Evolutionary conservation across 306 rosid genomes (phyloP).

Genomic region (Ziziphus jujuba): DNA sequence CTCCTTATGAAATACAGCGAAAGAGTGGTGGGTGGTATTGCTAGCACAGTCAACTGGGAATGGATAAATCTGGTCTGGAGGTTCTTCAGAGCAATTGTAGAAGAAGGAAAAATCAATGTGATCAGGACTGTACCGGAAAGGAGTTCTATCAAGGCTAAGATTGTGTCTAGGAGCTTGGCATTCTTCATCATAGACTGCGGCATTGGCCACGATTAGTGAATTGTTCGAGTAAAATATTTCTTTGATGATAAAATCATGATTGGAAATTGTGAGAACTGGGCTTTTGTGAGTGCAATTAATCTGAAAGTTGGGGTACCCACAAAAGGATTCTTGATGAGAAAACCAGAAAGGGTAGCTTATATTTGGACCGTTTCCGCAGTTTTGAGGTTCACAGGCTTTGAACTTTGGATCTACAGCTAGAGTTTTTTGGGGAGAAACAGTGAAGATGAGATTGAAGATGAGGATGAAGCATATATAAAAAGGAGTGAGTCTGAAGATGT

Average conservation of each 20-base stretch:
- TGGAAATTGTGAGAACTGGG: constrained; percentile 51
- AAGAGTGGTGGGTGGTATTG: constrained; percentile 46
- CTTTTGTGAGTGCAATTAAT: constrained; percentile 39
- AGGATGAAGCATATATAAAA: constrained; percentile 12
- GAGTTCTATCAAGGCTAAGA: constrained; percentile 47
- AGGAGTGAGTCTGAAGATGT: constrained; percentile 25
- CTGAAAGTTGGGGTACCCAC: constrained; percentile 57
- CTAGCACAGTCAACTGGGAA: constrained; percentile 44
- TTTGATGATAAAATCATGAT: constrained; percentile 41
- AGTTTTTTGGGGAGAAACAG: constrained; percentile 15
- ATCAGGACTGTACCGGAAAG: constrained; percentile 33
- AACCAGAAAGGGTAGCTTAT: constrained; percentile 73
- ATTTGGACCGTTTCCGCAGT: constrained; percentile 52
- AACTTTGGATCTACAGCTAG: constrained; percentile 35
- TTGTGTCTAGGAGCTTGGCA: constrained; percentile 59
- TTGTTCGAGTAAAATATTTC: constrained; percentile 49
- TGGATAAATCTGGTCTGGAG: constrained; percentile 25
- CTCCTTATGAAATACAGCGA: constrained; percentile 55
- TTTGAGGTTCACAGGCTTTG: constrained; percentile 49
- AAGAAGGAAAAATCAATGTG: constrained; percentile 46
- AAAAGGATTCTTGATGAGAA: constrained; percentile 40
- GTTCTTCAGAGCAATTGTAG: constrained; percentile 53
- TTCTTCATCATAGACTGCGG: constrained; percentile 15
- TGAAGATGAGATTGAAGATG: constrained; percentile 26
- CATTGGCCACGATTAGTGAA: constrained; percentile 39